Evolutionary conservation across 345 rosid species (phyloP).

Genomic region (Eutrema heterophyllum): DNA sequence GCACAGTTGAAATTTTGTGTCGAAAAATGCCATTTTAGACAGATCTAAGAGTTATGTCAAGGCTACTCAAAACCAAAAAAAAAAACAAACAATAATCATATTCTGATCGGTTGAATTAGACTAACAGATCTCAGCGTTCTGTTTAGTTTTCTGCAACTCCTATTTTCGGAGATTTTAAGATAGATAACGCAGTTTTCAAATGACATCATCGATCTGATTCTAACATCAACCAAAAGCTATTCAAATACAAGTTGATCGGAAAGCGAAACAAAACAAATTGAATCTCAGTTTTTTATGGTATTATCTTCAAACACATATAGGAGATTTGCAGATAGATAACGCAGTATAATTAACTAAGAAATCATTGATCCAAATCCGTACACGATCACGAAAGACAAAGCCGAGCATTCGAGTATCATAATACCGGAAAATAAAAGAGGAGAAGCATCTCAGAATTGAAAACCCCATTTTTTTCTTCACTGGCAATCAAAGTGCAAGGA

Average conservation of each 20-base stretch:
- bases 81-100: background rate
- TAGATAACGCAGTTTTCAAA: conserved; percentile 28
- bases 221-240: background rate
- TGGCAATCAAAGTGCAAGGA: conserved; percentile 70
- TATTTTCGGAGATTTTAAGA: conserved; percentile 14
- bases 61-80: background rate
- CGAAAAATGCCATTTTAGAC: no score
- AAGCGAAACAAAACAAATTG: background rate
- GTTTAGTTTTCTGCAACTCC: conserved; percentile 27
- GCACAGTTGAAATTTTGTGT: no score
- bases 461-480: conserved; percentile 55
- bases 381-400: background rate
- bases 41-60: no score
- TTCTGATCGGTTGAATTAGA: background rate
- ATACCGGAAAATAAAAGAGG: no score
- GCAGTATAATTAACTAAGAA: conserved; percentile 27
- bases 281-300: conserved; percentile 35
- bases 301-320: conserved; percentile 25
- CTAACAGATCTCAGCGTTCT: conserved; percentile 32
- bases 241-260: background rate
- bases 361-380: conserved; percentile 31
- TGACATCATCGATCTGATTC: conserved; percentile 30
- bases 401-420: background rate
- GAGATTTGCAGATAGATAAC: conserved; percentile 43
- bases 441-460: conserved; percentile 29